Conservation (phyloP, 129 eudicot genomes). For the Erigeron canadensis region DNA sequence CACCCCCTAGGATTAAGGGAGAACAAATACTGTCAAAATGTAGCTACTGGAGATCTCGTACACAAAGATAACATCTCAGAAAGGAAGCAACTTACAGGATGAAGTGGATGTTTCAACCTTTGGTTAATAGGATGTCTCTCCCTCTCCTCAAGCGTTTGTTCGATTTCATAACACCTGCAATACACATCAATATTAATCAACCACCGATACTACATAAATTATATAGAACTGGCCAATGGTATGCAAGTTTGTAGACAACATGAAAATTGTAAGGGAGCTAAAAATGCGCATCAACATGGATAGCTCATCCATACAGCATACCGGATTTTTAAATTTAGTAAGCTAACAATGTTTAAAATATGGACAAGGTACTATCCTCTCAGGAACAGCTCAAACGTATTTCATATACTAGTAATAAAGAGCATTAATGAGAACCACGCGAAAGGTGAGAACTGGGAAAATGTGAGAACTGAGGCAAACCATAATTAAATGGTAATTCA, state of each 20-base stretch:
- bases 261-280: neutral
- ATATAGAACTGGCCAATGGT: neutral
- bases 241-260: neutral
- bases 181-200: slow-evolving; percentile 1
- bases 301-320: neutral
- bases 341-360: neutral
- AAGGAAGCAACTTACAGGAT: slow-evolving; percentile 47
- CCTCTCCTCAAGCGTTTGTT: slow-evolving; percentile 66
- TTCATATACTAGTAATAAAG: no score
- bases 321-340: neutral
- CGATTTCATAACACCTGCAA: slow-evolving; percentile 75
- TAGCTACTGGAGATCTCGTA: neutral
- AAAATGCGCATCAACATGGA: neutral
- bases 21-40: neutral
- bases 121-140: slow-evolving; percentile 91
- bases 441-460: no score
- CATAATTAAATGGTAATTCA: no score
- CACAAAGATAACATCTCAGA: slow-evolving; percentile 2
- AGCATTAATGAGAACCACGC: no score
- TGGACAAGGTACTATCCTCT: neutral
- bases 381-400: neutral
- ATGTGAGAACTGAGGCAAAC: no score
- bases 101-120: slow-evolving; percentile 64
- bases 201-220: slow-evolving; percentile 8
- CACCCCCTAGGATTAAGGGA: neutral